Evolutionary conservation across 805 yeast species (phyloP).

Genomic region (Kluyveromyces aestuarii): DNA sequence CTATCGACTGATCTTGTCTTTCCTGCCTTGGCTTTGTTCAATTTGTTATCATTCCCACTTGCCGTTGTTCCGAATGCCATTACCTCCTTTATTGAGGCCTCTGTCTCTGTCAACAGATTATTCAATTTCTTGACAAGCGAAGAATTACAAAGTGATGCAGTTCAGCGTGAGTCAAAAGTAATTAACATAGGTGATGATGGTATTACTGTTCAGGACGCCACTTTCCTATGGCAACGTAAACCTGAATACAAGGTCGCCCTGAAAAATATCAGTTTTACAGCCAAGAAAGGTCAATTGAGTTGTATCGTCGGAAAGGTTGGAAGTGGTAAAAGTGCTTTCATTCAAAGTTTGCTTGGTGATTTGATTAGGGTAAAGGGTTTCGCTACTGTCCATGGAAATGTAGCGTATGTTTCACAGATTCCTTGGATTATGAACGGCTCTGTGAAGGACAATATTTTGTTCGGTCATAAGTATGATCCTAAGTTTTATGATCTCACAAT

Average conservation of each 20-base stretch:
- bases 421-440: conserved; percentile 98
- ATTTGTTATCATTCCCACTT: conserved; percentile 81
- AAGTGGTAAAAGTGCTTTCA: conserved; percentile 76
- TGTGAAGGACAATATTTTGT: conserved; percentile 81
- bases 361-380: conserved; percentile 66
- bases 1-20: conserved; percentile 85
- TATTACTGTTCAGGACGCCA: conserved; percentile 52
- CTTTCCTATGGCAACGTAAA: conserved; percentile 70
- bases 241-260: conserved; percentile 64
- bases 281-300: conserved; percentile 66
- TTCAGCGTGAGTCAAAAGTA: conserved; percentile 36
- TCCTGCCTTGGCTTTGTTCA: conserved; percentile 84
- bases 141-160: conserved; percentile 77
- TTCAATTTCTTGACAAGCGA: conserved; percentile 60
- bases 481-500: conserved; percentile 73
- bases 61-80: conserved; percentile 89
- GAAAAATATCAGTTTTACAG: conserved; percentile 49
- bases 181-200: conserved; percentile 55
- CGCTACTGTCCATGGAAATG: conserved; percentile 61
- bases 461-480: conserved; percentile 79
- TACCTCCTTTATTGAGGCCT: conserved; percentile 78
- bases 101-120: conserved; percentile 72
- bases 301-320: conserved; percentile 91
- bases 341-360: conserved; percentile 77
- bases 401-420: conserved; percentile 86